Evolutionary conservation across 306 rosid genomes (phyloP).

Genomic region (Aeschynomene evenia): DNA sequence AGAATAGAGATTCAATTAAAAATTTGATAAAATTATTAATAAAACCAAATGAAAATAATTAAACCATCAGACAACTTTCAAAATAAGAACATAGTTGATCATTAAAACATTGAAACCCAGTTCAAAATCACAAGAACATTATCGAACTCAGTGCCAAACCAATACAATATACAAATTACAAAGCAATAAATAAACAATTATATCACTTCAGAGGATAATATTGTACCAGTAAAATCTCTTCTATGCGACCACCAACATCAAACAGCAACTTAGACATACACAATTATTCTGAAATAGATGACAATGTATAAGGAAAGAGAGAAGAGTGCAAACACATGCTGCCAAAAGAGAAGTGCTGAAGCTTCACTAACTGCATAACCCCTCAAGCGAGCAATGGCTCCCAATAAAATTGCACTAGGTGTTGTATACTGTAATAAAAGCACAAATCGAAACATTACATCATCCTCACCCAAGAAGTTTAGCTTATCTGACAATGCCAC

Average conservation of each 20-base stretch:
- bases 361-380: slow-evolving; percentile 92
- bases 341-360: slow-evolving; percentile 91
- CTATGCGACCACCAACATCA: background rate
- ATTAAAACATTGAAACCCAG: background rate
- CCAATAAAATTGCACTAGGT: slow-evolving; percentile 83
- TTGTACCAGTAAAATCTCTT: slow-evolving; percentile 13
- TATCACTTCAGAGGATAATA: background rate
- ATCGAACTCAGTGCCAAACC: slow-evolving; percentile 17
- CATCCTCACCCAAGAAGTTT: slow-evolving; percentile 50
- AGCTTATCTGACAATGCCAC: slow-evolving; percentile 60
- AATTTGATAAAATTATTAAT: too few species aligned
- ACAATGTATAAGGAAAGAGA: slow-evolving; percentile 69
- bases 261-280: slow-evolving; percentile 33
- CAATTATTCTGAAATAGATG: slow-evolving; percentile 60
- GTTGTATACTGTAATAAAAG: slow-evolving; percentile 82
- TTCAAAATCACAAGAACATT: background rate
- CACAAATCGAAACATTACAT: slow-evolving; percentile 70
- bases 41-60: too few species aligned
- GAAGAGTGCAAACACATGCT: slow-evolving; percentile 77
- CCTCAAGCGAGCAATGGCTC: slow-evolving; percentile 89
- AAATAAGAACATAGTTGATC: background rate
- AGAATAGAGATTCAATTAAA: too few species aligned
- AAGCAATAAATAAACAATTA: slow-evolving; percentile 2
- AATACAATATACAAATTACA: background rate
- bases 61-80: slow-evolving; percentile 1